Evolutionary conservation across 139 green algal species (phyloP), one percentile per base, ranked within the genome.

Genomic region (Micromonas commoda): DNA sequence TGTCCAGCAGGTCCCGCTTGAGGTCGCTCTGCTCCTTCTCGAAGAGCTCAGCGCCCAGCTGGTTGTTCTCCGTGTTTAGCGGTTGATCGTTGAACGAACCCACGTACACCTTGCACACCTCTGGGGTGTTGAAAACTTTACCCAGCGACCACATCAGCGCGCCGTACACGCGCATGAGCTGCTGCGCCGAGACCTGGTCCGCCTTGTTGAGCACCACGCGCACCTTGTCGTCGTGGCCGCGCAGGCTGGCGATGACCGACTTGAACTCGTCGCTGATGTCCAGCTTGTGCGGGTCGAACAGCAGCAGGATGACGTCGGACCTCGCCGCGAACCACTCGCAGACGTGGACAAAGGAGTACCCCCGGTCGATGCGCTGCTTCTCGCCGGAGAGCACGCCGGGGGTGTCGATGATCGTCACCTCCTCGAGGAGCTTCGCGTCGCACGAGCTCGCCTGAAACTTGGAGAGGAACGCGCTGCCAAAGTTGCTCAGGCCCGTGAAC

Each of bases 161-260:
- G 26, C 95, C 95, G 82, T 99, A 99, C 74, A 99, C 95, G 21
- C 93, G 87, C 95, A 99, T 97, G 66, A 99, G 87, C 89, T 99
- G 90, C 88, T 96, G 28, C 26, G n/a, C 29, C 24, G 72, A 71
- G n/a, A 87, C 76, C 73, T 89, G 87, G 85, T 99, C 95, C 0
- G 88, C 86, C 87, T 99, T 99, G 89, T 99, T 99, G 26, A 99
- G 88, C 63, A 99, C 91, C 32, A 99, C 33, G 21, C 82, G 64
- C 35, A 97, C 90, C 82, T 98, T 98, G 80, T 98, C 94, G 54
- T 97, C 90, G 68, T 98, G 91, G 21, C 92, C 85, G 1, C 88
- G 64, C 60, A 89, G 78, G 54, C 77, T 61, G 35, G 26, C 29
- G 71, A 90, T 87, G 19, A 94, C 88, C 53, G 85, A 57, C 83